These are phyloP conservation scores for Trametes gibbosa DNA, from an alignment of 768 basidiomycete species.

Conservation along the genomic window DNA sequence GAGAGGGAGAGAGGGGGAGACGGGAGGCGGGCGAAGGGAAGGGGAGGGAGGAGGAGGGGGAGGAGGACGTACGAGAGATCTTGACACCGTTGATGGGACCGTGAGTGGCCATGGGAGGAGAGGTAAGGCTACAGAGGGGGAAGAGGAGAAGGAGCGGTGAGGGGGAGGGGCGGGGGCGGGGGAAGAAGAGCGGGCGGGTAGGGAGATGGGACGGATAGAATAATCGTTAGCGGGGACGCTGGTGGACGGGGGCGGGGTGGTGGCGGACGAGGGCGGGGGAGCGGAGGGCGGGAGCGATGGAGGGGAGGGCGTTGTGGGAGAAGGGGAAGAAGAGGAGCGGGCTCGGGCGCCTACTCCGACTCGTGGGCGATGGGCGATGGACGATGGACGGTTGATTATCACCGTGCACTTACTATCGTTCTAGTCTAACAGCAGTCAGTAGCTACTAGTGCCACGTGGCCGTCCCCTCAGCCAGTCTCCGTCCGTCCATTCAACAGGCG, in stretches of 20 bases:
- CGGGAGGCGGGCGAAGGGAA: constrained; percentile 23
- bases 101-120: constrained; percentile 60
- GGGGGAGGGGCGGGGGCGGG: background rate
- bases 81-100: constrained; percentile 87
- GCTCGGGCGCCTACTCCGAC: too few species aligned
- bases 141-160: constrained; percentile 2
- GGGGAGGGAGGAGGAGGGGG: background rate
- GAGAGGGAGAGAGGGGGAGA: background rate
- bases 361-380: background rate
- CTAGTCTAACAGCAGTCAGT: too few species aligned
- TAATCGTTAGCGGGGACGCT: background rate
- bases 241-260: constrained; percentile 7
- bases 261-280: background rate
- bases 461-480: background rate
- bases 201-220: background rate
- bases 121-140: constrained; percentile 27
- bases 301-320: background rate
- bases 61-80: constrained; percentile 66
- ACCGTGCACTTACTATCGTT: too few species aligned
- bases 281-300: background rate
- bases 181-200: background rate
- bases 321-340: background rate
- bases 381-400: too few species aligned
- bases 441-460: too few species aligned
- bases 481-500: constrained; percentile 11